Base-by-base conservation (phyloP, 495 filamentous ascomycete species). In the Lasiosphaeria miniovina region DNA sequence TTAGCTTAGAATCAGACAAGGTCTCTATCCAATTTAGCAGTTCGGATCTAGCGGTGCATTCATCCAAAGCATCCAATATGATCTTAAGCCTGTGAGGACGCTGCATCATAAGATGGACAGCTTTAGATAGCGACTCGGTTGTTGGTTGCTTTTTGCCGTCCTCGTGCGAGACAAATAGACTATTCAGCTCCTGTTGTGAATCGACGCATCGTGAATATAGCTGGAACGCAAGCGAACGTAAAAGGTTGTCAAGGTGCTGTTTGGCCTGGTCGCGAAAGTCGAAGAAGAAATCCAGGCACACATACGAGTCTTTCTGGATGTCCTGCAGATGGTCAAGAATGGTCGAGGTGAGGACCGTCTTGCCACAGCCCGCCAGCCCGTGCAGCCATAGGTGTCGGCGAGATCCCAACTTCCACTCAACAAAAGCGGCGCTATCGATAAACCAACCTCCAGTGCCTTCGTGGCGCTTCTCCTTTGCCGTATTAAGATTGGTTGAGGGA, bases 21-120 rank as follows among this genome's bases (percentile, higher is more conserved):
- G n/a, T 36, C 43, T 55, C 3, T 10, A 61, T 59, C 62, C 59
- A 61, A 6, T 31, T 14, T 17, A 65, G 58, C 17, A 65, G 41
- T 33, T 57, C 54, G 15, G 8, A 11, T 48, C 41, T 45, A 12
- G 5, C 17, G 4, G 34, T 31, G 35, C 67, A 80, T 61, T 81
- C 80, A 62, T 81, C 80, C n/a, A 81, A 61, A 2, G 76, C 80
- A 62, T 78, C 76, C 31, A 80, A 36, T 8, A 80, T 34, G 55
- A 80, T 71, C 54, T 71, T 75, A 15, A 66, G 58, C 43, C 52
- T 38, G 4, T 31, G 5, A 14, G 53, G 12, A 15, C 32, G 53
- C 9, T 40, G 5, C n/a, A 43, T 38, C 53, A 55, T 55, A 15
- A 9, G 7, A n/a, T 67, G 36, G 60, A 65, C 49, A 12, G 53